Evolutionary conservation across 2,329 filamentous ascomycete genomes (phyloP).

Genomic region (Apiospora hydei): DNA sequence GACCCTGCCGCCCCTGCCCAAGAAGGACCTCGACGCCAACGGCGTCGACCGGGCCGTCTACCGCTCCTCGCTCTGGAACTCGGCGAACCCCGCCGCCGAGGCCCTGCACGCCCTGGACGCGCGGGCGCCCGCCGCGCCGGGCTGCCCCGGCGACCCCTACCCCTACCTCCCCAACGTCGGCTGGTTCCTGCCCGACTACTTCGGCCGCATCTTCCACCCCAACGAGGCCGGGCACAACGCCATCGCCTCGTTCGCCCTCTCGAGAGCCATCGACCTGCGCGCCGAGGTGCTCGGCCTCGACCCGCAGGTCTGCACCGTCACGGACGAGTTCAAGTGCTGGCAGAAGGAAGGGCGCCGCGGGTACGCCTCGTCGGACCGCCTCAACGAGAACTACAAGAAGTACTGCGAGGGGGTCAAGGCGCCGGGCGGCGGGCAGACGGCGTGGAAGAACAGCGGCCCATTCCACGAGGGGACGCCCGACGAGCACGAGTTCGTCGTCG

Average conservation of each 20-base stretch:
- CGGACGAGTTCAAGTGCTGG: conserved; percentile 39
- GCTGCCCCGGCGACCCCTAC: conserved; percentile 38
- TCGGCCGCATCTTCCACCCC: conserved; percentile 44
- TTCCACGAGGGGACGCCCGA: conserved; percentile 41
- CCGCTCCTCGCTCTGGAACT: conserved; percentile 36
- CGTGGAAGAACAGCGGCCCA: conserved; percentile 34
- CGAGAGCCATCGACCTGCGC: conserved; percentile 33
- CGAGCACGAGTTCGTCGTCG: conserved; percentile 21
- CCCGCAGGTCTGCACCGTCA: conserved; percentile 27
- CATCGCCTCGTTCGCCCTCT: conserved; percentile 40
- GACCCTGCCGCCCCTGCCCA: conserved; percentile 1
- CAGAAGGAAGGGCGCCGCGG: conserved; percentile 34
- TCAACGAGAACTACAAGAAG: conserved; percentile 38
- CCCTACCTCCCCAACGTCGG: conserved; percentile 33
- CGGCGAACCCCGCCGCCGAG: conserved; percentile 34
- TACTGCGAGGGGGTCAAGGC: conserved; percentile 38
- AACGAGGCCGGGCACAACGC: conserved; percentile 39
- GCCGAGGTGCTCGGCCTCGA: conserved; percentile 33
- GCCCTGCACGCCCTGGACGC: conserved; percentile 35
- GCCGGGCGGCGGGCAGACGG: conserved; percentile 28
- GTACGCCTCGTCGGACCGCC: conserved; percentile 33
- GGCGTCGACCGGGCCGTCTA: conserved; percentile 32
- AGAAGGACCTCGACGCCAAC: conserved; percentile 23
- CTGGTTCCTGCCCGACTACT: conserved; percentile 39
- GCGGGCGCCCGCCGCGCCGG: conserved; percentile 36